Evolutionary conservation across 352 stramenopile genomes (phyloP).

Genomic region (Phytophthora hibernalis): DNA sequence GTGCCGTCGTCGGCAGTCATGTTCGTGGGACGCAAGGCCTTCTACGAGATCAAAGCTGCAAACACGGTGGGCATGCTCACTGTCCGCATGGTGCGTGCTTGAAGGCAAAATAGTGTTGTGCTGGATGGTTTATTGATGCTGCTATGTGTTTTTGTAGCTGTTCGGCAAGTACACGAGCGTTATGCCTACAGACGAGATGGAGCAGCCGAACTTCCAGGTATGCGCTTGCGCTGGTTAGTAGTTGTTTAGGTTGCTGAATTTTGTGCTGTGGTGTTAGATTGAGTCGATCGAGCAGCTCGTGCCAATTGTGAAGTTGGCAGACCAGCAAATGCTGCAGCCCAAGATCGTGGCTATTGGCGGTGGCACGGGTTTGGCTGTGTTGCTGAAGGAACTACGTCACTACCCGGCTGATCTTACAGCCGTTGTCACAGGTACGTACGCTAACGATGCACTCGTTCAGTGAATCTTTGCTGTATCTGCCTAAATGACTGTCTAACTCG

Average conservation of each 20-base stretch:
- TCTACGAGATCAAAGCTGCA: constrained; percentile 89
- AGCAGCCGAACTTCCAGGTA: constrained; percentile 85
- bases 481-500: background rate
- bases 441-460: background rate
- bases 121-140: constrained; percentile 4
- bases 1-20: constrained; percentile 78
- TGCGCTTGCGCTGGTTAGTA: background rate
- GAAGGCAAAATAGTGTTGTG: background rate
- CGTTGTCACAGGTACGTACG: constrained; percentile 76
- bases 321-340: constrained; percentile 81
- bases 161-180: constrained; percentile 87
- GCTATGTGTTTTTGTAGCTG: constrained; percentile 45
- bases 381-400: constrained; percentile 86
- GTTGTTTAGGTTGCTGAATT: background rate
- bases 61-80: constrained; percentile 85
- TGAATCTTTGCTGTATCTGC: background rate
- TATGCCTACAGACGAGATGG: constrained; percentile 86
- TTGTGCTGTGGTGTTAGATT: constrained; percentile 52
- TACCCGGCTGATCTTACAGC: constrained; percentile 88
- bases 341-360: constrained; percentile 88
- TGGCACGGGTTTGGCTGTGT: constrained; percentile 79
- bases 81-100: constrained; percentile 66
- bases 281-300: constrained; percentile 79
- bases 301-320: constrained; percentile 75
- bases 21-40: constrained; percentile 85